Evolutionary conservation across 1,139 yeast genomes (phyloP), one percentile per base, ranked within the genome.

Genomic region (Blastobotrys capitulatus): DNA sequence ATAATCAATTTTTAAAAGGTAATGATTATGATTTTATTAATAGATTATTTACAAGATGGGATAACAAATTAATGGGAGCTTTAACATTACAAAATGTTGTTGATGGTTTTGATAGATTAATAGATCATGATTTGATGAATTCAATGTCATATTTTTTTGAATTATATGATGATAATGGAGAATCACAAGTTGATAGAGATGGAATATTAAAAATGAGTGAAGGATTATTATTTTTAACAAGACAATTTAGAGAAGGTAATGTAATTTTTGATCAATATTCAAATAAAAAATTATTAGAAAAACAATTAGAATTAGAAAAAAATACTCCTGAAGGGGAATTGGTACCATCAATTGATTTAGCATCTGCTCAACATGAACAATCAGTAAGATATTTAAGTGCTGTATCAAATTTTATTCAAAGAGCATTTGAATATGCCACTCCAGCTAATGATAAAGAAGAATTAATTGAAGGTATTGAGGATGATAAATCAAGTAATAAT

Each of bases 381-480:
- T 71, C 83, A 13, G 94, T 86, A 54, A 72, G 96, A 54, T 92
- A 89, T 60, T 72, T 92, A 32, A 78, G 88, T 1, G 94, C 96
- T 0, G 95, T 96, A 2, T 86, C 96, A 54, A 81, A 79, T 22
- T 92, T 92, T 59, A 79, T 92, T 49, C 89, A 87, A 64, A 73
- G 96, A 48, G 88, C 95, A 0, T 89, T 89, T 66, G 96, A 90
- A 60, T 92, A 86, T 66, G 95, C 96, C 0, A 85, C 82, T 55
- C 90, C 95, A 0, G 79, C 77, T 38, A 86, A 80, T 47, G 66
- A 46, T 4, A 20, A 39, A 9, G 44, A 47, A 19, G 49, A 41
- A 31, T 19, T 26, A 15, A 6, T 18, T n/a, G 45, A 68, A 70
- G 39, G 47, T n/a, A 56, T 51, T 6, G 48, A 40, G 13, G 52